Conservation (phyloP, 2,329 filamentous ascomycete species). For the Beauveria bassiana region DNA sequence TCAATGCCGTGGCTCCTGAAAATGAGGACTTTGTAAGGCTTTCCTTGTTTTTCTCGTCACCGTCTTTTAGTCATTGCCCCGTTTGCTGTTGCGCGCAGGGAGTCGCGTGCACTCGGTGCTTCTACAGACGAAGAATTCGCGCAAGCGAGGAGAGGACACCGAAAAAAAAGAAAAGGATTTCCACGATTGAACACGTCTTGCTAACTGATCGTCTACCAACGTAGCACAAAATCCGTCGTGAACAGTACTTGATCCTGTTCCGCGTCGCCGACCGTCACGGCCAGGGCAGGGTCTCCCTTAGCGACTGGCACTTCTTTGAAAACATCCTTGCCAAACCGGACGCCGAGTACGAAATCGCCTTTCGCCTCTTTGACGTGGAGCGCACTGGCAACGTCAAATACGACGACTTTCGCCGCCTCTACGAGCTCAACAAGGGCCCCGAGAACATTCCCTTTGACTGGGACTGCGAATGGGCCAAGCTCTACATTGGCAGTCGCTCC, state of each 20-base stretch:
- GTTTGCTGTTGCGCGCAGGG: not conserved
- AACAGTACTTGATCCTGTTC: conserved; percentile 93
- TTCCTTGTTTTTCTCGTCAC: conserved; percentile 16
- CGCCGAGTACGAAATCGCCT: conserved; percentile 97
- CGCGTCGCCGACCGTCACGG: conserved; percentile 75
- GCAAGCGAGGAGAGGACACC: not conserved
- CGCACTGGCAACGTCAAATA: conserved; percentile 81
- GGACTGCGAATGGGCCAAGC: conserved; percentile 91
- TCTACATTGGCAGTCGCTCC: conserved; percentile 86
- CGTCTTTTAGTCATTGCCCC: not conserved
- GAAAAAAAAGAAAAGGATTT: not conserved
- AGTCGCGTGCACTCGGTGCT: not conserved
- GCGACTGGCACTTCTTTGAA: conserved; percentile 90
- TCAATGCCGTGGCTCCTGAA: conserved; percentile 79
- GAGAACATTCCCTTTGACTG: conserved; percentile 90
- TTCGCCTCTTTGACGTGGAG: conserved; percentile 87
- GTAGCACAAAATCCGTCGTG: conserved; percentile 94
- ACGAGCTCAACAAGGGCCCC: conserved; percentile 80
- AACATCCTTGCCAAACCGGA: conserved; percentile 90
- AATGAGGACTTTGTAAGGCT: conserved; percentile 87
- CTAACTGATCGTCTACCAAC: not conserved
- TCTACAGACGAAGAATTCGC: not conserved
- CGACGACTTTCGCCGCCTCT: conserved; percentile 76
- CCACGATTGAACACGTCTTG: conserved; percentile 12
- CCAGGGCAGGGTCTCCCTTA: conserved; percentile 64